Conservation (phyloP, 1,284 basidiomycete species). For the Ceratorhiza oryzae-sativae region DNA sequence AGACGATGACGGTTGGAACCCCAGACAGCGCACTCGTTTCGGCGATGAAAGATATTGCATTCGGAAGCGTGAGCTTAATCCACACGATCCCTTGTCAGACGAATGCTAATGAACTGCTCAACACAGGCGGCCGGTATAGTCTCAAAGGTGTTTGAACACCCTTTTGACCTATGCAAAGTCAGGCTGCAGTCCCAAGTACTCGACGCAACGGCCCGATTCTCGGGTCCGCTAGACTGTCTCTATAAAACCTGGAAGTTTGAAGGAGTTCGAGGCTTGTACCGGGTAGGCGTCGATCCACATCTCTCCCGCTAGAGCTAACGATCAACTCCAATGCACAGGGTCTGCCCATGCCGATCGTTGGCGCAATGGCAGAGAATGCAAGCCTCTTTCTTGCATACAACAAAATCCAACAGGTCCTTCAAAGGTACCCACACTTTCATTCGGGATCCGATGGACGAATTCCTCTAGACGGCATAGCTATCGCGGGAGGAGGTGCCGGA, state of each 20-base stretch:
- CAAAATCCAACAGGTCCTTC: slow-evolving; percentile 56
- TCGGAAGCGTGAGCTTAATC: slow-evolving; percentile 52
- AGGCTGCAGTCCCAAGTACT: slow-evolving; percentile 84
- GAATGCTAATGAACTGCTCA: slow-evolving; percentile 29
- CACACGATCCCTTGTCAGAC: neutral
- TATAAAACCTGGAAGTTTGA: slow-evolving; percentile 78
- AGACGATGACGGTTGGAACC: slow-evolving; percentile 16
- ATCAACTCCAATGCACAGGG: slow-evolving; percentile 67
- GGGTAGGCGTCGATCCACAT: slow-evolving; percentile 61
- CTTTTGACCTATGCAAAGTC: slow-evolving; percentile 86
- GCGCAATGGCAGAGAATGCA: slow-evolving; percentile 92
- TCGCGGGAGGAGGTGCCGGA: slow-evolving; percentile 85
- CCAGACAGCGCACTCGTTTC: slow-evolving; percentile 5
- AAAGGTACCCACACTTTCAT: slow-evolving; percentile 69
- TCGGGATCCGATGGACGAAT: slow-evolving; percentile 51
- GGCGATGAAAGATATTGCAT: slow-evolving; percentile 54
- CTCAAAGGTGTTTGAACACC: slow-evolving; percentile 85
- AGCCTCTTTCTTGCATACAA: slow-evolving; percentile 87
- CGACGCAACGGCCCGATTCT: slow-evolving; percentile 72
- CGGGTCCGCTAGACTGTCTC: slow-evolving; percentile 82
- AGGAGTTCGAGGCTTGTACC: slow-evolving; percentile 78
- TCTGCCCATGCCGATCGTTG: slow-evolving; percentile 85
- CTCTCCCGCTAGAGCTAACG: too few relatives aligned
- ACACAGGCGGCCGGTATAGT: slow-evolving; percentile 74
- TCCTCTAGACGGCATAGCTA: slow-evolving; percentile 69